Evolutionary conservation across 768 basidiomycete species (phyloP), one percentile per base, ranked within the genome.

Genomic region (Cytidiella melzeri): DNA sequence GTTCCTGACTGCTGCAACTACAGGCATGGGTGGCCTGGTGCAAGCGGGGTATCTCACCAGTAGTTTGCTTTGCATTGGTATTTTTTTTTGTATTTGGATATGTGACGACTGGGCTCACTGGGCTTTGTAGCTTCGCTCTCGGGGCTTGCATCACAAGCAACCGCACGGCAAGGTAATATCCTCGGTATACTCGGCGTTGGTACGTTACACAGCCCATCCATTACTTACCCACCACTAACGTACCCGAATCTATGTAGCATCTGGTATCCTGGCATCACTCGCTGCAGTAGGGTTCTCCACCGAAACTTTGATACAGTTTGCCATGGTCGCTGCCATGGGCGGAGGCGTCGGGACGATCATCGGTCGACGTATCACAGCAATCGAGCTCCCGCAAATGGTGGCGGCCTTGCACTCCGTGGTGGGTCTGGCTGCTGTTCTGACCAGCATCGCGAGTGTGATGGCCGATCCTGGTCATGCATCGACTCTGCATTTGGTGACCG

Each of bases 1-100:
- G 2, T 91, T 88, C 68, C 64, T 93, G 50, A 79, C 80, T 27
- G 87, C 90, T 34, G 87, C 88, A 4, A 86, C 81, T 61, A 87
- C 87, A 3, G 90, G 91, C 37, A 83, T 88, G 81, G 80, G 76
- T 11, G 91, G 91, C 18, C 75, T 93, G 28, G 87, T 92, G 4
- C 89, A 92, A 64, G 89, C 91, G 2, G 91, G 91, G 11, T 93
- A 93, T 61, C 62, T 92, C 49, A 78, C 89, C 1, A 89, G 86
- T 59, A 91, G 87, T 57, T 63, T 92, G n/a, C 77, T 93, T 40
- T 91, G 90, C 63, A 92, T 93, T 51, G 81, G 88, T 84, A 54
- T 11, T 67, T 39, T 21, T 30, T 5, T 20, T n/a, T n/a, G n/a
- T n/a, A n/a, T n/a, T n/a, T n/a, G n/a, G n/a, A n/a, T n/a, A n/a